Conservation (phyloP, 805 yeast species). For the Yarrowia sp. region DNA sequence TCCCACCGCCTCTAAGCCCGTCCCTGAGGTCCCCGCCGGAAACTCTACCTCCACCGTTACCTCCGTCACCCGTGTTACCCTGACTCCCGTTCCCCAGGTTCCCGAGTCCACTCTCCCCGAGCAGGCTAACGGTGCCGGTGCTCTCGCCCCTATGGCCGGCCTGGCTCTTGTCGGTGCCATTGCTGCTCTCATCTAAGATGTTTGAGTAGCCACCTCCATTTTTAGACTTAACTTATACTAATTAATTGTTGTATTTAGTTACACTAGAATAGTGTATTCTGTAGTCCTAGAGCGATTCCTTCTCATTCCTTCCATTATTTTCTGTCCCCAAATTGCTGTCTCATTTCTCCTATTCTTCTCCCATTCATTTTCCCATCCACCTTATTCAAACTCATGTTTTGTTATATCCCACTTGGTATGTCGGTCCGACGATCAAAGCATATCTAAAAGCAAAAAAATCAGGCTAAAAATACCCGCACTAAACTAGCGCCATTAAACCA, state of each 20-base stretch:
- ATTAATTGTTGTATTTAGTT: conserved; percentile 18
- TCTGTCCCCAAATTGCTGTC: no score
- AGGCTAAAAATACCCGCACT: no score
- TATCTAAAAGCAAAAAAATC: no score
- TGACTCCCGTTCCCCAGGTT: conserved; percentile 15
- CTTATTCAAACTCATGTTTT: no score
- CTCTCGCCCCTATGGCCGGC: conserved; percentile 25
- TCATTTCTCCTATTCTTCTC: no score
- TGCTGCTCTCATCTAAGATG: conserved; percentile 20
- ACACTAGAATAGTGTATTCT: no score
- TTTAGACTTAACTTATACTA: conserved; percentile 17
- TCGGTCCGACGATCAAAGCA: background rate
- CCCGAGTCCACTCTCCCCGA: conserved; percentile 17
- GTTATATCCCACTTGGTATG: background rate
- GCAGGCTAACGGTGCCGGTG: conserved; percentile 24
- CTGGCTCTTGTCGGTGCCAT: conserved; percentile 25
- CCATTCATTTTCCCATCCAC: no score
- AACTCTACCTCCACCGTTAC: conserved; percentile 25
- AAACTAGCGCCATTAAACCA: background rate
- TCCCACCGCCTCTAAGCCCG: conserved; percentile 17
- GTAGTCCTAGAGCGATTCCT: no score
- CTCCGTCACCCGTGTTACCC: conserved; percentile 25
- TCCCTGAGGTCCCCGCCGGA: conserved; percentile 20
- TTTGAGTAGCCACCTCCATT: background rate
- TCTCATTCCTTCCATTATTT: no score